Evolutionary conservation across 192 early-diverging fungal species (phyloP).

Genomic region (Coemansia sp.): DNA sequence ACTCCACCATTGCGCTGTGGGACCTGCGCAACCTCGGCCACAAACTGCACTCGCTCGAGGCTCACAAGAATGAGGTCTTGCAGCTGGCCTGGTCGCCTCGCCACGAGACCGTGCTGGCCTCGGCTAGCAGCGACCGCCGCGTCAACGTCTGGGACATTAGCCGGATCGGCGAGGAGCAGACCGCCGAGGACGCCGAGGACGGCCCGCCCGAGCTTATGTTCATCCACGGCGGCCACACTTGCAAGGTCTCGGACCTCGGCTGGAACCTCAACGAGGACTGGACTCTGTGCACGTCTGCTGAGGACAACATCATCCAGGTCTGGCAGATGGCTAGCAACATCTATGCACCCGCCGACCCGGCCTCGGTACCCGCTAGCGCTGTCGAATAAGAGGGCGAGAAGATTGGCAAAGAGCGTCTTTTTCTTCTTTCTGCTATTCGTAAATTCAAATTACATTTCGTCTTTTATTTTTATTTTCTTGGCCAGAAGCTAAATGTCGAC

Average conservation of each 20-base stretch:
- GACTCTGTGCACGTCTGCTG: constrained; percentile 92
- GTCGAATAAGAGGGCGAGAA: constrained; percentile 26
- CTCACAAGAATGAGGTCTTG: constrained; percentile 89
- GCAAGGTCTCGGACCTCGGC: constrained; percentile 92
- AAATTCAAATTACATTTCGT: not conserved
- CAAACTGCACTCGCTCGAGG: constrained; percentile 85
- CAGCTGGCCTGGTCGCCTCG: constrained; percentile 95
- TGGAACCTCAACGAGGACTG: constrained; percentile 97
- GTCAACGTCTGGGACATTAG: constrained; percentile 95
- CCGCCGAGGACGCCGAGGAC: constrained; percentile 95
- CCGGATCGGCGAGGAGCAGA: constrained; percentile 94
- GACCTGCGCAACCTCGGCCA: constrained; percentile 91
- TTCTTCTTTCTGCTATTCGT: not conserved
- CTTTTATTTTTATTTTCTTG: not conserved
- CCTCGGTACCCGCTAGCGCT: constrained; percentile 28
- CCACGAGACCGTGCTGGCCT: constrained; percentile 89
- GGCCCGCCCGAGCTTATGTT: constrained; percentile 98
- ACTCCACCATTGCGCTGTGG: constrained; percentile 94
- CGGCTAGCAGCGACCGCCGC: constrained; percentile 87
- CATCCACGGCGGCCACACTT: constrained; percentile 98
- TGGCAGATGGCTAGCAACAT: constrained; percentile 94
- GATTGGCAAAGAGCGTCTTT: not conserved
- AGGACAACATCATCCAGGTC: constrained; percentile 97
- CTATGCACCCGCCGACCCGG: constrained; percentile 46
- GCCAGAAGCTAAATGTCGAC: constrained; percentile 46